Evolutionary conservation across 805 yeast species (phyloP), one percentile per base, ranked within the genome.

Genomic region (Hanseniaspora hatyaiensis): DNA sequence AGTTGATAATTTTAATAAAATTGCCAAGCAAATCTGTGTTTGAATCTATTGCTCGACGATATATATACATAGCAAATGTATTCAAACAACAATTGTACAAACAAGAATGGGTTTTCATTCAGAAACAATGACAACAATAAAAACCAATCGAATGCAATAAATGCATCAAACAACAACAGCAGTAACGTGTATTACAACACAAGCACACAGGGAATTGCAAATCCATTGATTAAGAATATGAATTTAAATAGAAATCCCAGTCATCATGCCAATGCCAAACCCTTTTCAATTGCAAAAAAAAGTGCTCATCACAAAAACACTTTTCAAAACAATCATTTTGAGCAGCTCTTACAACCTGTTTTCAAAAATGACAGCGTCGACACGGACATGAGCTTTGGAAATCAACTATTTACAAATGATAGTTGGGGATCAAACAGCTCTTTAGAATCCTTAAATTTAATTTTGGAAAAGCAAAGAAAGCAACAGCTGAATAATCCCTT

Each of bases 401-500:
- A 16, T 13, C 38, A 18, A 38, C 30, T 24, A 19, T 44, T 18
- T 26, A 37, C 29, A 36, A 33, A 45, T 16, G 40, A 45, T 32
- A 42, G 52, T 13, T 56, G 58, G 26, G 55, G 41, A 6, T 54
- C 57, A 12, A 49, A 52, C 6, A 64, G 68, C 6, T 65, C 69
- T 0, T 53, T 65, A 2, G 70, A 66, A 38, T 63, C 69, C 2
- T 53, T 65, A 42, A 63, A 64, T 24, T 53, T 69, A 41, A 52
- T 69, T 29, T 54, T 69, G 22, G 73, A 69, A 50, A 63, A 64
- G 37, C 72, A 68, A 49, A 61, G 66, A 40, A 55, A 62, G 41
- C 59, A 64, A 48, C 70, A 67, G 55, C 58, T 69, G 52, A 67
- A 64, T 44, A 68, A 69, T 52, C 73, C 73, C 24, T 53, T 57